phyloP scores from a whole-genome alignment of 2,329 filamentous ascomycete genomes.

The Hypoxylon rubiginosum region DNA sequence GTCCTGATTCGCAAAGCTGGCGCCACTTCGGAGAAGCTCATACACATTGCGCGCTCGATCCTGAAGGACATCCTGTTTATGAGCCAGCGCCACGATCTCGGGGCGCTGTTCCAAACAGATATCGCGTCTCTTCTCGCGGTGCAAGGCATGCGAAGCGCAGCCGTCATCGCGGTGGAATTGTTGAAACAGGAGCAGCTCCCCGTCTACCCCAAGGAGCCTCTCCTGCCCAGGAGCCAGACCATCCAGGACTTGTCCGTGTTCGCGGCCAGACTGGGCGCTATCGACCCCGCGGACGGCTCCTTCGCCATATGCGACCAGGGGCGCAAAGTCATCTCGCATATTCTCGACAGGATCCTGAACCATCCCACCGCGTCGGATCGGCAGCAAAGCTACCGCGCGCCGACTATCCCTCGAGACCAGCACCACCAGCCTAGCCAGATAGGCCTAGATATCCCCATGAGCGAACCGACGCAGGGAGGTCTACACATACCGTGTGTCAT shows the following conservation, averaged over 20 bases:
- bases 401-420: slow-evolving; percentile 30
- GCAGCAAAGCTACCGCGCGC: slow-evolving; percentile 15
- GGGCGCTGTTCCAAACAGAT: slow-evolving; percentile 47
- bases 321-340: slow-evolving; percentile 52
- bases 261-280: slow-evolving; percentile 51
- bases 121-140: slow-evolving; percentile 50
- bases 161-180: slow-evolving; percentile 54
- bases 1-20: slow-evolving; percentile 53
- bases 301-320: slow-evolving; percentile 53
- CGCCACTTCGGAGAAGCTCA: slow-evolving; percentile 51
- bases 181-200: slow-evolving; percentile 54
- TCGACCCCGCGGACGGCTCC: slow-evolving; percentile 51
- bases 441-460: slow-evolving; percentile 30
- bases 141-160: slow-evolving; percentile 53
- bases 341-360: slow-evolving; percentile 54
- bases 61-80: slow-evolving; percentile 52
- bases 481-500: slow-evolving; percentile 41
- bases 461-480: slow-evolving; percentile 35
- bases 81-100: slow-evolving; percentile 51
- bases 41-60: slow-evolving; percentile 49
- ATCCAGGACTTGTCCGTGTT: slow-evolving; percentile 56
- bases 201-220: slow-evolving; percentile 52
- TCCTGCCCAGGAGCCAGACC: slow-evolving; percentile 53
- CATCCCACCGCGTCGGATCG: slow-evolving; percentile 43
- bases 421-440: slow-evolving; percentile 33